Evolutionary conservation across 2,329 filamentous ascomycete genomes (phyloP).

Genomic region (Fusarium sp.): DNA sequence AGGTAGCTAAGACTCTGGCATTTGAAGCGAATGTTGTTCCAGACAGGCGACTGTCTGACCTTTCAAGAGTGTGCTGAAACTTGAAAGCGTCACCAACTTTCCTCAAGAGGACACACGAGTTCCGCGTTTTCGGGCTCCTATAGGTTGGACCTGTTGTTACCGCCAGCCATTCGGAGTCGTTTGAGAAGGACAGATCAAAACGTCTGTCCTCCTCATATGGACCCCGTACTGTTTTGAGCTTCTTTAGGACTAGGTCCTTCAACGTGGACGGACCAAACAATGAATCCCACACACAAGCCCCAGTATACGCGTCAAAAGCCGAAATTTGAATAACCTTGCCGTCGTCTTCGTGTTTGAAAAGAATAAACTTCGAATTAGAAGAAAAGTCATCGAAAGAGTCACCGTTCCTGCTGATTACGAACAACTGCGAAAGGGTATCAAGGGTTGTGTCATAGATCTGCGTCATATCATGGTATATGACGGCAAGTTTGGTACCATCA

Average conservation of each 20-base stretch:
- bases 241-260: too few species aligned
- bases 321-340: neutral
- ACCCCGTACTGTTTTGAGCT: too few species aligned
- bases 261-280: too few species aligned
- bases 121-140: neutral
- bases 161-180: neutral
- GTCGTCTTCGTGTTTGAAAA: neutral
- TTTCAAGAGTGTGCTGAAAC: neutral
- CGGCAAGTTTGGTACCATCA: too few species aligned
- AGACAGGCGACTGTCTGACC: neutral
- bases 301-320: neutral
- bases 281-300: neutral
- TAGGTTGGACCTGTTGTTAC: neutral
- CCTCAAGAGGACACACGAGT: neutral
- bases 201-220: too few species aligned
- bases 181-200: neutral
- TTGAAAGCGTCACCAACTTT: neutral
- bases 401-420: too few species aligned
- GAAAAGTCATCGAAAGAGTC: neutral
- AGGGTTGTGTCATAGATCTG: too few species aligned
- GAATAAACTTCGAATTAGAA: neutral
- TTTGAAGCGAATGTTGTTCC: neutral
- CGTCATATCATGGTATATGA: too few species aligned
- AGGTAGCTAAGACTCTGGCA: neutral
- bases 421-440: too few species aligned